Percentiles rank a stretch among this genome's conserved stretches.
Conservation (phyloP, 2,329 filamentous ascomycete species). For the Epichloe bromicola region DNA sequence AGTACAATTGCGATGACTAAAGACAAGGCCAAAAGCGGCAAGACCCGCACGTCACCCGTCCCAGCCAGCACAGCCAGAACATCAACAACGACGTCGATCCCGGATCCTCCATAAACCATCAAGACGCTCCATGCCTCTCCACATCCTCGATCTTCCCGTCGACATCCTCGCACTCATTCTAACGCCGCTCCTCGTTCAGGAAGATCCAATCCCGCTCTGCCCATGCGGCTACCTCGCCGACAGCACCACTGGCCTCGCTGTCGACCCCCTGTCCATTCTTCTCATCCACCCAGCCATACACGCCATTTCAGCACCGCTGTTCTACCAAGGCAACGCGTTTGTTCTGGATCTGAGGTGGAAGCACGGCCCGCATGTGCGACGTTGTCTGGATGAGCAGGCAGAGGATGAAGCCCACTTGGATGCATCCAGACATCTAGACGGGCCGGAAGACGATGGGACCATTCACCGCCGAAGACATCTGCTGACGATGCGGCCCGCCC, state of each 20-base stretch:
- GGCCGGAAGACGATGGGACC: conserved; percentile 7
- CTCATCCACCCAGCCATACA: conserved; percentile 21
- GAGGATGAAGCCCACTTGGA: conserved; percentile 3
- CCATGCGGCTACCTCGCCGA: conserved; percentile 11
- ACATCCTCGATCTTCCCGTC: conserved; percentile 21
- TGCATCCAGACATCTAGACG: background rate
- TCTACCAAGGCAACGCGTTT: conserved; percentile 21
- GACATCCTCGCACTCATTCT: conserved; percentile 21
- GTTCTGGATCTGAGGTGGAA: conserved; percentile 15
- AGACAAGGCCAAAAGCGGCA: too few species aligned
- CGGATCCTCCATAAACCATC: too few species aligned
- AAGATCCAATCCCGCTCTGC: conserved; percentile 15
- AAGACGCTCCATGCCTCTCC: conserved; percentile 3
- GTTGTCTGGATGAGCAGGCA: conserved; percentile 10
- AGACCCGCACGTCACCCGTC: too few species aligned
- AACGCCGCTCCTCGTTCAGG: conserved; percentile 15
- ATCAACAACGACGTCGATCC: too few species aligned
- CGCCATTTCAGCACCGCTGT: conserved; percentile 18
- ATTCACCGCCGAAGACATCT: conserved; percentile 6
- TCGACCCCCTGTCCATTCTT: conserved; percentile 16
- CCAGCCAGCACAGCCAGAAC: too few species aligned
- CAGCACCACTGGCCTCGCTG: conserved; percentile 3
- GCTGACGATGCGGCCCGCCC: conserved; percentile 12
- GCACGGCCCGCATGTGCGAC: conserved; percentile 16
- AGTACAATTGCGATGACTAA: too few species aligned